Evolutionary conservation across 352 stramenopile genomes (phyloP).

Genomic region (Phytophthora brassicae): DNA sequence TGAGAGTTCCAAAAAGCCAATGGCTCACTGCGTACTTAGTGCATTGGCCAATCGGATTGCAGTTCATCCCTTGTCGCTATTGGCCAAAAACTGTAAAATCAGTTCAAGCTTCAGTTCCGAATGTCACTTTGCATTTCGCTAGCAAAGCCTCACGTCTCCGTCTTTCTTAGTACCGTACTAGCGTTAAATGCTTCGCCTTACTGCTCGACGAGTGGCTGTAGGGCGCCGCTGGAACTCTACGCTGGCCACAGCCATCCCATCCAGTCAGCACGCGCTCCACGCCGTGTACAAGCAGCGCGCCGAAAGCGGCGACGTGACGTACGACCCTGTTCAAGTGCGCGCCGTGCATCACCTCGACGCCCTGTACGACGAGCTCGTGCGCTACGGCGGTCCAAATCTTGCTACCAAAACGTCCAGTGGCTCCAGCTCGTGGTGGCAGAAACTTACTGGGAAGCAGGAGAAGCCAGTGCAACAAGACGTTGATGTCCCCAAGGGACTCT

Average conservation of each 20-base stretch:
- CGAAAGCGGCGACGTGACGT: slow-evolving; percentile 58
- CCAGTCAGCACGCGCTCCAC: slow-evolving; percentile 39
- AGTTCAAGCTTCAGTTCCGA: too few species aligned
- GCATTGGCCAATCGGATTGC: slow-evolving; percentile 17
- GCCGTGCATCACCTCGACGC: slow-evolving; percentile 65
- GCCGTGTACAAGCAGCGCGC: slow-evolving; percentile 62
- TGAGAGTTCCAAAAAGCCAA: too few species aligned
- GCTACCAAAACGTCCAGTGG: not conserved
- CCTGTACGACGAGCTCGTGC: slow-evolving; percentile 55
- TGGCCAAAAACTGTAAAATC: slow-evolving; percentile 6
- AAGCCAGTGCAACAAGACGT: slow-evolving; percentile 3
- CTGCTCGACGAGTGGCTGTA: slow-evolving; percentile 3
- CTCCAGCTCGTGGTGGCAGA: slow-evolving; percentile 61
- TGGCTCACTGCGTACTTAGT: not conserved
- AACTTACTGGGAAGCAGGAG: slow-evolving; percentile 37
- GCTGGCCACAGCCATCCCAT: slow-evolving; percentile 6
- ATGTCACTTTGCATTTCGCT: slow-evolving; percentile 13
- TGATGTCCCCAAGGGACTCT: slow-evolving; percentile 91
- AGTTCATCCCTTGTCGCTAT: slow-evolving; percentile 1
- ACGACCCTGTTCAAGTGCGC: slow-evolving; percentile 68
- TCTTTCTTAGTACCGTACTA: not conserved
- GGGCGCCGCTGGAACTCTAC: slow-evolving; percentile 22
- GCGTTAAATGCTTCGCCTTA: slow-evolving; percentile 18
- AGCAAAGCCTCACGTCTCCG: slow-evolving; percentile 7
- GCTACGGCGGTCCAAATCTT: slow-evolving; percentile 49